Base-by-base conservation (phyloP, 1,284 basidiomycete genomes). In the Cutaneotrichosporon spelunceum region DNA sequence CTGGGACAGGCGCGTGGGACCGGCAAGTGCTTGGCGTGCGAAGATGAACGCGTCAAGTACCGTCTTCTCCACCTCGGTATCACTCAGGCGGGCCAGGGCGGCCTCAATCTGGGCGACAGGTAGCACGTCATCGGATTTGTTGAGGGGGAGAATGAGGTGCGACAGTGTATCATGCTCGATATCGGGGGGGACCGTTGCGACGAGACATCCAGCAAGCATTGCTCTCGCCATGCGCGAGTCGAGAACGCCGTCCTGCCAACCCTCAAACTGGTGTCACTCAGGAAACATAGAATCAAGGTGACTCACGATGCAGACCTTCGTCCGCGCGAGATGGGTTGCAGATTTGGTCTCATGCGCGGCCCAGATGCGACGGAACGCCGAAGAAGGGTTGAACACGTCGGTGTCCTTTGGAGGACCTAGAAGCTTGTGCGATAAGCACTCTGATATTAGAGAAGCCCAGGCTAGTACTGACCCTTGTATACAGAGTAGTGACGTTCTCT, bases 171-270 rank as follows among this genome's bases (percentile, higher is more conserved):
- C 67, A 47, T 67, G 63, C 36, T 69, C 64, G 1, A 67, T 62
- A 8, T 70, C 63, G 1, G 72, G 75, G 4, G 64, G 60, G 7
- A 68, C 70, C 2, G 61, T 69, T 1, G 75, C 75, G 0, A 75
- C 73, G 4, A 75, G 62, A 56, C 75, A 76, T 0, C 73, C 75
- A 0, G 72, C 68, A 6, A 75, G 57, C 69, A 76, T 70, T 11
- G 73, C 73, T 54, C 72, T 58, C 2, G 65, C 68, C 48, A 74
- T 66, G n/a, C 70, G 48, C n/a, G 65, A 63, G 45, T 71, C 70
- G 2, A 73, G 30, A 7, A 65, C 23, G 8, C 72, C 73, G 11
- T 66, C 42, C 23, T 64, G 33, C 73, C 72, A 75, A 4, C 62
- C 68, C 34, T 74, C 73, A 57, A 74, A 74, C 70, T 72, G 49